Evolutionary conservation across 345 rosid species (phyloP).

Genomic region (Syzygium jambos): DNA sequence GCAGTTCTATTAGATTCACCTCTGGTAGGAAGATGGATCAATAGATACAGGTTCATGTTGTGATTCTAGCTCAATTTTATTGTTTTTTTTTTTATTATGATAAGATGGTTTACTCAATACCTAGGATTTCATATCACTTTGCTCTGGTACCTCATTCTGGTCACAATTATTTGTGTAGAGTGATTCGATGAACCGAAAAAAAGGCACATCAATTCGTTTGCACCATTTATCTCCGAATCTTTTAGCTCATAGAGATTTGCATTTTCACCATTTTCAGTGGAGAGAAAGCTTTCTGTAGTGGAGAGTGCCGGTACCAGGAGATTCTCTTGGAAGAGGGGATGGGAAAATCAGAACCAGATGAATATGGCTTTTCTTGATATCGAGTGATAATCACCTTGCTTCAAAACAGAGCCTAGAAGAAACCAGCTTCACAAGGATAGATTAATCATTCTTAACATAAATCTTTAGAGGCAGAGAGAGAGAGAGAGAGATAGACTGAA

Average conservation of each 20-base stretch:
- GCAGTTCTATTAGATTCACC: background rate
- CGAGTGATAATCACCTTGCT: background rate
- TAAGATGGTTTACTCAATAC: background rate
- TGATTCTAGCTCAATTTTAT: background rate
- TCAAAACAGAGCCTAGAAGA: background rate
- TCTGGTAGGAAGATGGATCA: background rate
- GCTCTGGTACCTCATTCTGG: constrained; percentile 51
- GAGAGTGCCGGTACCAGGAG: constrained; percentile 61
- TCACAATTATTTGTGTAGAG: constrained; percentile 7
- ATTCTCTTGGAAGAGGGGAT: constrained; percentile 40
- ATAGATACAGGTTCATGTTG: background rate
- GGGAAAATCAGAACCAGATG: constrained; percentile 3
- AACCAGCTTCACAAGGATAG: background rate
- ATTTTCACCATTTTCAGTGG: constrained; percentile 31
- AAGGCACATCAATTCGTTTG: background rate
- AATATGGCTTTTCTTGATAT: too few relatives aligned
- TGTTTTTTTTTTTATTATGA: too few relatives aligned
- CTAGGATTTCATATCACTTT: background rate
- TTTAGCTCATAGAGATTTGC: background rate
- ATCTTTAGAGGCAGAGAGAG: background rate
- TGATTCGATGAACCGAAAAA: background rate
- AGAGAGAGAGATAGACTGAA: background rate
- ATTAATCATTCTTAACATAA: background rate
- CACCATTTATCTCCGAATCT: background rate
- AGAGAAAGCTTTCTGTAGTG: constrained; percentile 85